These are phyloP conservation scores for Alternaria postmessia DNA, from an alignment of 2,329 filamentous ascomycete genomes.

Conservation along the genomic window DNA sequence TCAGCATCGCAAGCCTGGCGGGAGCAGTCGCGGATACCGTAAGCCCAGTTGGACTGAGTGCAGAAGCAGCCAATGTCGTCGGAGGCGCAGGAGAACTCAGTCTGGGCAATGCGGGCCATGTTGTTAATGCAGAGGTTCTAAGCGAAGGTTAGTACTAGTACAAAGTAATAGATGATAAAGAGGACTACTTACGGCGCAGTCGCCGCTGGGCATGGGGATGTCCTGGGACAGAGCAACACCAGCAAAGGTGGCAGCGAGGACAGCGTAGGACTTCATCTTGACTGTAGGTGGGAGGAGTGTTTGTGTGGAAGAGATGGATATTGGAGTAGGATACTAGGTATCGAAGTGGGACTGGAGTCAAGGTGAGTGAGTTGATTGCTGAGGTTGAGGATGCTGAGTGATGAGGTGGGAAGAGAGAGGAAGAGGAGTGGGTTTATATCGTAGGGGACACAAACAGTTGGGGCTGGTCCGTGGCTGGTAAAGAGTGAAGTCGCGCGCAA, in stretches of 20 bases:
- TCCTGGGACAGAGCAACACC: slow-evolving; percentile 47
- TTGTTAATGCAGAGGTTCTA: slow-evolving; percentile 56
- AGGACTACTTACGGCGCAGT: slow-evolving; percentile 47
- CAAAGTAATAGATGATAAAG: too few relatives aligned
- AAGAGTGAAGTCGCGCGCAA: slow-evolving; percentile 18
- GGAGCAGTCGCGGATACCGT: slow-evolving; percentile 59
- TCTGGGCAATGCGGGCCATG: slow-evolving; percentile 54
- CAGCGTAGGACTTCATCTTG: slow-evolving; percentile 52
- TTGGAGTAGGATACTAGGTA: slow-evolving; percentile 20
- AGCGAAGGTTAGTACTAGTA: slow-evolving; percentile 15
- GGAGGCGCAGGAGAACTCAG: slow-evolving; percentile 51
- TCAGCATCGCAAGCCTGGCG: slow-evolving; percentile 49
- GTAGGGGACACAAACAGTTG: slow-evolving; percentile 9
- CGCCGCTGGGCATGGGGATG: slow-evolving; percentile 23
- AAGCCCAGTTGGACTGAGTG: slow-evolving; percentile 54
- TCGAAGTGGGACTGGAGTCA: slow-evolving; percentile 18
- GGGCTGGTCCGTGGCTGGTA: slow-evolving; percentile 27
- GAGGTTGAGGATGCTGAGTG: slow-evolving; percentile 24
- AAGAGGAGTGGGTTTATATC: slow-evolving; percentile 28
- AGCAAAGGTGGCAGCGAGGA: slow-evolving; percentile 45
- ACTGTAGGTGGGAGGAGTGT: slow-evolving; percentile 14
- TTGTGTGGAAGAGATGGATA: slow-evolving; percentile 20
- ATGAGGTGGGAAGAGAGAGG: neutral
- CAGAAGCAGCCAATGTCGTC: slow-evolving; percentile 56
- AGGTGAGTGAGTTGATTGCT: slow-evolving; percentile 19